Percentiles rank a stretch among this genome's conserved stretches.
Evolutionary conservation across 2,329 filamentous ascomycete genomes (phyloP).

Genomic region (Colletotrichum sp.): DNA sequence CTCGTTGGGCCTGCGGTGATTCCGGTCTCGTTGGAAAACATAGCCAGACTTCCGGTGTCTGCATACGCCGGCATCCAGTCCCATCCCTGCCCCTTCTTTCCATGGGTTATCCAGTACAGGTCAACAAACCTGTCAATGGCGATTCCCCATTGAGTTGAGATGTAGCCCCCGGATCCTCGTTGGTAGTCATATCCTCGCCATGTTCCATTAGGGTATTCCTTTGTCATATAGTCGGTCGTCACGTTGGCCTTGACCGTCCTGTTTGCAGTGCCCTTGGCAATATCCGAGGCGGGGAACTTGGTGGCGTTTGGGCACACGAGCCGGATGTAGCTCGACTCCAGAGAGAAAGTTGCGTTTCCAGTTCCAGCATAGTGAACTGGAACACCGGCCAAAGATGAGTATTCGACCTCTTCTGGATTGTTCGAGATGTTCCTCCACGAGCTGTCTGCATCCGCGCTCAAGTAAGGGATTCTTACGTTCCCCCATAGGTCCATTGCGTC

Average conservation of each 20-base stretch:
- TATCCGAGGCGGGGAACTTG: not conserved
- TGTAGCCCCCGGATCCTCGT: not conserved
- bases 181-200: not conserved
- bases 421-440: not conserved
- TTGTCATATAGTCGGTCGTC: not conserved
- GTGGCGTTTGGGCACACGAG: not conserved
- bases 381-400: not conserved
- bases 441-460: not conserved
- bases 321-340: constrained; percentile 12
- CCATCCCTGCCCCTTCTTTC: not conserved
- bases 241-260: not conserved
- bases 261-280: not conserved
- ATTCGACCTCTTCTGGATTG: not conserved
- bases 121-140: not conserved
- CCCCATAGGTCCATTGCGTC: constrained; percentile 29
- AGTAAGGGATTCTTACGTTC: constrained; percentile 29
- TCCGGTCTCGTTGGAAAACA: not conserved
- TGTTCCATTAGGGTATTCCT: not conserved
- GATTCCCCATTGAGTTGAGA: not conserved
- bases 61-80: not conserved
- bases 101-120: not conserved
- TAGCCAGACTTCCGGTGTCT: fast-evolving
- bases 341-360: not conserved
- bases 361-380: not conserved
- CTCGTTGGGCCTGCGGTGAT: not conserved